Conservation (phyloP, 108 stramenopile species). For the Chaetoceros muelleri region DNA sequence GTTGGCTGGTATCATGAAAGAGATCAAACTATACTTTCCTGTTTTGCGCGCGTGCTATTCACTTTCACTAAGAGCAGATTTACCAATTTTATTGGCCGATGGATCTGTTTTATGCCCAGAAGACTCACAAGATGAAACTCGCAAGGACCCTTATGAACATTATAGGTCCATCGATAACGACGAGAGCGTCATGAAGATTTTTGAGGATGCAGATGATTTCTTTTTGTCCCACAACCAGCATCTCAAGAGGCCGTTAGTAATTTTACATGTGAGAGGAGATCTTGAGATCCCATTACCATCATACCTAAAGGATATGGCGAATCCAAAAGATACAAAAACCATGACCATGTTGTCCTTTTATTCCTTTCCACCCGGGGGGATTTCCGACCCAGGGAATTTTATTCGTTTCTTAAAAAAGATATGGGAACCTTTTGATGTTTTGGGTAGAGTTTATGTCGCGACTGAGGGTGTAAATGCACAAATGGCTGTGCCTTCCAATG, state of each 20-base stretch:
- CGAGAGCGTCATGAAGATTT: conserved; percentile 54
- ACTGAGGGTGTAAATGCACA: conserved; percentile 83
- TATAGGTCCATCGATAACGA: conserved; percentile 45
- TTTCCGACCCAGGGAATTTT: conserved; percentile 26
- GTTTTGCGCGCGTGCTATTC: conserved; percentile 51
- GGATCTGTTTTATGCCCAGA: conserved; percentile 26
- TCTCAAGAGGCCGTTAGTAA: conserved; percentile 61
- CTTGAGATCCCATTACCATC: conserved; percentile 54
- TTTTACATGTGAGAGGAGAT: conserved; percentile 60
- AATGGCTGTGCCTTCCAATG: conserved; percentile 73
- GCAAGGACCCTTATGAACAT: conserved; percentile 1
- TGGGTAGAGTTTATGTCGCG: conserved; percentile 65
- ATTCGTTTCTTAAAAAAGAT: conserved; percentile 16
- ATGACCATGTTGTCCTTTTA: conserved; percentile 69
- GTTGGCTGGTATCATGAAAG: conserved; percentile 42
- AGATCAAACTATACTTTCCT: conserved; percentile 71
- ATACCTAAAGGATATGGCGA: conserved; percentile 54
- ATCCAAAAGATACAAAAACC: conserved; percentile 49
- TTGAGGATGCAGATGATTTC: conserved; percentile 46
- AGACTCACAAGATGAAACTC: conserved; percentile 9
- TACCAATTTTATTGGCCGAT: conserved; percentile 43
- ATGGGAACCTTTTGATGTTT: conserved; percentile 58
- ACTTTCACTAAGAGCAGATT: conserved; percentile 44
- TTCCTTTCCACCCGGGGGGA: conserved; percentile 20
- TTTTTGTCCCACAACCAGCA: conserved; percentile 23